Percentiles rank a stretch among this genome's conserved stretches.
These are phyloP conservation scores for Zymoseptoria ardabiliae DNA, from an alignment of 2,329 filamentous ascomycete genomes.

Conservation along the genomic window DNA sequence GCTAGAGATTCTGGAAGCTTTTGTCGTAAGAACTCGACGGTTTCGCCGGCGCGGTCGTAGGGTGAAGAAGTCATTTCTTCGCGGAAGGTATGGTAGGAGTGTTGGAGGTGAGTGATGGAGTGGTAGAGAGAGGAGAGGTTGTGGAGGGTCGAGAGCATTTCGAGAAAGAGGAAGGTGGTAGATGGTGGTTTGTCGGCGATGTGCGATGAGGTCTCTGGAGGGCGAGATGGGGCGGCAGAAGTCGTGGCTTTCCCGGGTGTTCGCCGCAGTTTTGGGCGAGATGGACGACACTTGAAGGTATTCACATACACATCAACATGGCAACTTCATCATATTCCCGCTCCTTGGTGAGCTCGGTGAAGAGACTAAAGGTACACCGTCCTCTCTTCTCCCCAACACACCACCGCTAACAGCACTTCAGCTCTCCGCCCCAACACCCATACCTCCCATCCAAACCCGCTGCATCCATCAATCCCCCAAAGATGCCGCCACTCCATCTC, in stretches of 20 bases:
- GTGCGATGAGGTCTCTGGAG: not conserved
- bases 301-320: slow-evolving; percentile 26
- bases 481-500: not conserved
- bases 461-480: not conserved
- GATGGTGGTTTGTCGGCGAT: not conserved
- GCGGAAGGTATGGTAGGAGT: slow-evolving; percentile 26
- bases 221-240: not conserved
- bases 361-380: slow-evolving; percentile 35
- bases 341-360: slow-evolving; percentile 37
- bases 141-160: slow-evolving; percentile 22
- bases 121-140: slow-evolving; percentile 28
- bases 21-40: slow-evolving; percentile 43
- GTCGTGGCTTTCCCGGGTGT: not conserved
- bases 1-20: slow-evolving; percentile 46
- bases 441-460: not conserved
- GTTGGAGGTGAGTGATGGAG: slow-evolving; percentile 24
- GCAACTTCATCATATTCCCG: slow-evolving; percentile 38
- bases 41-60: slow-evolving; percentile 43
- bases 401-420: slow-evolving; percentile 6
- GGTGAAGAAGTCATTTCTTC: slow-evolving; percentile 27
- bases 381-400: not conserved
- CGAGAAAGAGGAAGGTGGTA: not conserved
- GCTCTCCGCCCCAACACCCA: slow-evolving; percentile 17
- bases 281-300: not conserved
- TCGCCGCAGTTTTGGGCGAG: not conserved